Base-by-base conservation (phyloP, 1,284 basidiomycete genomes). In the Trametes sp. region DNA sequence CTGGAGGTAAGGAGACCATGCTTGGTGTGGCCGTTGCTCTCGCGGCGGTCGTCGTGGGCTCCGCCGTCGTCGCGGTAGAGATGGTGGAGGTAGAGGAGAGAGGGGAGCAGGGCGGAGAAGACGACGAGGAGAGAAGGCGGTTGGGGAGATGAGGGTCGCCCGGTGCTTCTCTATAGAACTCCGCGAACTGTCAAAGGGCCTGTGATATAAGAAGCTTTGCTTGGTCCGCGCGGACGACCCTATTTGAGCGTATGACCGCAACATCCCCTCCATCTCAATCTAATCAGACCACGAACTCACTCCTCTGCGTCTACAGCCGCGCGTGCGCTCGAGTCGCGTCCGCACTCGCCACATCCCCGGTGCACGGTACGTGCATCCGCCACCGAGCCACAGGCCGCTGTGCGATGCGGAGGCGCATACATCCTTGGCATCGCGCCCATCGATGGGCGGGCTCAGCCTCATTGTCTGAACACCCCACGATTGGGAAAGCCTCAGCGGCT, bases 1-100 rank as follows among this genome's bases (percentile, higher is more conserved):
- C 66, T 7, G 66, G 66, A 4, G 66, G 57, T 23, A 67, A 58
- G 23, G 63, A 60, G 11, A 38, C 10, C 46, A 52, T 55, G 7
- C 1, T n/a, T 19, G 2, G 2, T 1, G 38, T 41, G 16, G 38
- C n/a, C 26, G 52, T 48, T 35, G 55, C 53, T 9, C 51, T 31
- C 10, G 41, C 28, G 28, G 53, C n/a, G 35, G 24, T 7, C 24
- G 35, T 36, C 44, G 52, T 46, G 35, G 35, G 4, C 23, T 48
- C 23, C 16, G 49, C 21, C 21, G 57, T 8, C n/a, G 46, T 8
- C 24, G 9, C 11, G 8, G 13, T 14, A 19, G 59, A 9, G 6
- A n/a, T n/a, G n/a, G n/a, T n/a, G n/a, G 21, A 23, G 29, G 23
- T 16, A 46, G 41, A 33, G 44, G 31, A 35, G 38, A 42, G 38